Evolutionary conservation across 2,329 filamentous ascomycete species (phyloP).

Genomic region (Xylariaceae sp.): DNA sequence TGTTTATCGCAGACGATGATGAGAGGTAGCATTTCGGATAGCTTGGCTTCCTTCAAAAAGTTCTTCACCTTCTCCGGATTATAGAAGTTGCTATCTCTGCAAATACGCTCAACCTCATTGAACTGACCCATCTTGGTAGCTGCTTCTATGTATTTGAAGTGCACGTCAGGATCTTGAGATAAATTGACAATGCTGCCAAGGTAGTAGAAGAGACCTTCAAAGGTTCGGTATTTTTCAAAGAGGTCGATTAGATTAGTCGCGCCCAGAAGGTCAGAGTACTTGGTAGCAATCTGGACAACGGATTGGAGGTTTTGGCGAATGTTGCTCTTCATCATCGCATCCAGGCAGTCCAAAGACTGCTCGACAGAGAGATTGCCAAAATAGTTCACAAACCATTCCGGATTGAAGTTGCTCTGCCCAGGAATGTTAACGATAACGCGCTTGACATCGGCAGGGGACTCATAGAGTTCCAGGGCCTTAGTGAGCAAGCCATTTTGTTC

Average conservation of each 20-base stretch:
- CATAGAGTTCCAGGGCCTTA: constrained; percentile 88
- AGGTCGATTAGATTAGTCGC: constrained; percentile 84
- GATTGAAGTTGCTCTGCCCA: constrained; percentile 74
- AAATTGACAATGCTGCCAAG: constrained; percentile 96
- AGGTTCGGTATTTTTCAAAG: constrained; percentile 95
- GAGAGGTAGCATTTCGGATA: constrained; percentile 87
- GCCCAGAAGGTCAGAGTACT: constrained; percentile 93
- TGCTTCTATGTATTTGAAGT: constrained; percentile 99
- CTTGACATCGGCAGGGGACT: constrained; percentile 85
- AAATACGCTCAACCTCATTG: constrained; percentile 94
- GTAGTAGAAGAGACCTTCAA: constrained; percentile 97
- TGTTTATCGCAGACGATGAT: constrained; percentile 99
- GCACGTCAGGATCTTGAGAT: constrained; percentile 88
- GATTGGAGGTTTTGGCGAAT: constrained; percentile 95
- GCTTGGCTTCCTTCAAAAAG: constrained; percentile 92
- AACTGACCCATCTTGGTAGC: constrained; percentile 90
- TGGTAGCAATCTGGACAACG: constrained; percentile 92
- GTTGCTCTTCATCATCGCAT: constrained; percentile 94
- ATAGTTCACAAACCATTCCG: constrained; percentile 87
- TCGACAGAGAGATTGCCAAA: constrained; percentile 94
- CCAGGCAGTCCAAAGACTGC: constrained; percentile 86
- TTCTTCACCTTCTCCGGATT: constrained; percentile 98
- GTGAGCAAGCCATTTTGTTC: constrained; percentile 85
- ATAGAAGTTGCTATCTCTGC: constrained; percentile 84
- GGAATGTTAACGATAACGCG: constrained; percentile 80